phyloP scores from a whole-genome alignment of 305 asterid species.

The Fraxinus baroniana region DNA sequence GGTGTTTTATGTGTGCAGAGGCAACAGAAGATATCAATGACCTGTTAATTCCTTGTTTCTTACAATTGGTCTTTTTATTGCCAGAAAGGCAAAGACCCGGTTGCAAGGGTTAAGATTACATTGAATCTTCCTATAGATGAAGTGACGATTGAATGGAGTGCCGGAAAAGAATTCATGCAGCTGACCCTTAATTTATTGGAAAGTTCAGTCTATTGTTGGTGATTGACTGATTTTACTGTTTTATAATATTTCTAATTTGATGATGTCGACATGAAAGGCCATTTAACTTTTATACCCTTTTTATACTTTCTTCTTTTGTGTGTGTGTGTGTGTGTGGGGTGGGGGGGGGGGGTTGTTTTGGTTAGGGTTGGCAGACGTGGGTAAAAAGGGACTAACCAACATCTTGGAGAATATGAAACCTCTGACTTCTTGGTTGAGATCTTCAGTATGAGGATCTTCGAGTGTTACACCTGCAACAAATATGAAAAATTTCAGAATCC shows the following conservation, averaged over 20 bases:
- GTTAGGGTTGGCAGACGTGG: background rate
- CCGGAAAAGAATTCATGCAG: background rate
- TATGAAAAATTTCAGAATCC: slow-evolving; percentile 18
- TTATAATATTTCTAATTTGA: background rate
- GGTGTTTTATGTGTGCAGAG: background rate
- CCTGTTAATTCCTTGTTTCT: background rate
- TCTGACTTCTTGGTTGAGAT: slow-evolving; percentile 96
- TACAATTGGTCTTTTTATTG: background rate
- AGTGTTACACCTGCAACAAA: slow-evolving; percentile 83
- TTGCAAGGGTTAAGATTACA: background rate
- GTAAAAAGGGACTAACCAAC: slow-evolving; percentile 59
- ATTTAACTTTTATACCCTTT: background rate
- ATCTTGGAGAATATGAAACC: slow-evolving; percentile 92
- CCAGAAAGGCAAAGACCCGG: background rate
- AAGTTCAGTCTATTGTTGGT: background rate
- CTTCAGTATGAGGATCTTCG: slow-evolving; percentile 98
- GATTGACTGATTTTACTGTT: background rate
- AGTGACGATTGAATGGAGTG: background rate
- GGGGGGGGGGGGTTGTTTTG: background rate
- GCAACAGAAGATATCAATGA: background rate
- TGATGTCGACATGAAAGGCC: background rate
- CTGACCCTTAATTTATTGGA: background rate
- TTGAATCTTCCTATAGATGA: background rate
- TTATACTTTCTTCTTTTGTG: background rate
- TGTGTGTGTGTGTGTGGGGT: background rate